Evolutionary conservation across 257 asterid species (phyloP), one percentile per base, ranked within the genome.

Genomic region (Penstemon newberryi): DNA sequence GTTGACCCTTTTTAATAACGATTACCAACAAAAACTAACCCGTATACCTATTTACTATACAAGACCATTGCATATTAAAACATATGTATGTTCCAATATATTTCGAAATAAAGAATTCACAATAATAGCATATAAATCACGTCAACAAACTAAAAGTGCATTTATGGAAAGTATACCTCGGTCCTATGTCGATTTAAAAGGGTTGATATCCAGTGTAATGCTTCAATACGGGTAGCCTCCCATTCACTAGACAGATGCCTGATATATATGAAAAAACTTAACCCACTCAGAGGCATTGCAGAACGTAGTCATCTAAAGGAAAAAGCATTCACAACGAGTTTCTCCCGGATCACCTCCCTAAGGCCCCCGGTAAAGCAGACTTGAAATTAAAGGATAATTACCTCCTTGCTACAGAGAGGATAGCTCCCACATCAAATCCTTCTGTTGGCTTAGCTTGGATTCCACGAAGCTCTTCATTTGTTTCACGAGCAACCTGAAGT

Each of bases 221-320:
- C 95, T 84, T 94, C 99, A 76, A 91, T 91, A 38, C 99, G 97
- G 25, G 98, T 89, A 67, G 99, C 98, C 84, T 91, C 99, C 89
- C 90, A 94, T 73, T 91, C 98, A 80, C 90, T 86, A 73, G 95
- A 84, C 63, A 94, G 81, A 82, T 91, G 94, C 80, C 99, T 94
- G 83, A 63, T 72, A 75, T 33, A 75, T 51, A 76, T 56, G 54
- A 62, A 51, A 61, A 38, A 51, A 45, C 15, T 19, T 9, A 57
- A 70, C 37, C 25, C 54, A 62, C 36, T 15, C 57, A 40, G 60
- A 56, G 51, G 57, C 66, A 54, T 43, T 36, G 51, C 63, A 53
- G 65, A 39, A 41, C 25, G 50, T 43, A 69, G 56, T 4, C 11
- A 66, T 66, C 45, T 25, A 25, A 70, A 49, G 49, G n/a, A 19